Percentiles rank a stretch among this genome's conserved stretches.
Conservation (phyloP, 441 rosid genomes). For the Jatropha podagrica region DNA sequence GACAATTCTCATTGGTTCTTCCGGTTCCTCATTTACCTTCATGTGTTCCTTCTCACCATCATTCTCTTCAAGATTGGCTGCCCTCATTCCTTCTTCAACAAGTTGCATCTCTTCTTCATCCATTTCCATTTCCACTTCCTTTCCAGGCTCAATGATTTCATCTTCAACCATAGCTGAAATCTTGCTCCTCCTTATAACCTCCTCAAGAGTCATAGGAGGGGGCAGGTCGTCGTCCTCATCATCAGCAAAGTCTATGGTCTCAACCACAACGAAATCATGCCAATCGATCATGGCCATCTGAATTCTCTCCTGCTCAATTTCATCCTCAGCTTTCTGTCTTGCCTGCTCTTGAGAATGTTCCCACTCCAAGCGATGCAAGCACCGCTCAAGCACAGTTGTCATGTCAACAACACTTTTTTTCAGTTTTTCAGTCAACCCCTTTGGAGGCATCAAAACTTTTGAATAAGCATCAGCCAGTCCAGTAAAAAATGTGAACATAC, state of each 20-base stretch:
- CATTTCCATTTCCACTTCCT: slow-evolving; percentile 98
- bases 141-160: slow-evolving; percentile 80
- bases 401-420: slow-evolving; percentile 59
- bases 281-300: slow-evolving; percentile 99
- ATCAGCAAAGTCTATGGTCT: slow-evolving; percentile 86
- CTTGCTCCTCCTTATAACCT: slow-evolving; percentile 91
- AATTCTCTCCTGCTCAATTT: slow-evolving; percentile 89
- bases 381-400: slow-evolving; percentile 85
- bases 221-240: slow-evolving; percentile 96
- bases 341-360: slow-evolving; percentile 92
- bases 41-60: slow-evolving; percentile 39
- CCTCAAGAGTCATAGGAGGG: slow-evolving; percentile 92
- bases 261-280: slow-evolving; percentile 97
- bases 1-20: slow-evolving; percentile 92
- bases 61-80: slow-evolving; percentile 66
- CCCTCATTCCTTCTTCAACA: slow-evolving; percentile 94
- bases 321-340: slow-evolving; percentile 93
- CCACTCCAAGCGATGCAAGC: slow-evolving; percentile 96
- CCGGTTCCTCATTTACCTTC: slow-evolving; percentile 55
- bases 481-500: slow-evolving; percentile 88
- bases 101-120: slow-evolving; percentile 97
- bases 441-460: slow-evolving; percentile 85
- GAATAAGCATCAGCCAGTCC: slow-evolving; percentile 91
- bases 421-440: slow-evolving; percentile 75
- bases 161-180: slow-evolving; percentile 66